Percentiles rank a stretch among this genome's conserved stretches.
Evolutionary conservation across 805 yeast species (phyloP).

Genomic region (Hanseniaspora lachancei): DNA sequence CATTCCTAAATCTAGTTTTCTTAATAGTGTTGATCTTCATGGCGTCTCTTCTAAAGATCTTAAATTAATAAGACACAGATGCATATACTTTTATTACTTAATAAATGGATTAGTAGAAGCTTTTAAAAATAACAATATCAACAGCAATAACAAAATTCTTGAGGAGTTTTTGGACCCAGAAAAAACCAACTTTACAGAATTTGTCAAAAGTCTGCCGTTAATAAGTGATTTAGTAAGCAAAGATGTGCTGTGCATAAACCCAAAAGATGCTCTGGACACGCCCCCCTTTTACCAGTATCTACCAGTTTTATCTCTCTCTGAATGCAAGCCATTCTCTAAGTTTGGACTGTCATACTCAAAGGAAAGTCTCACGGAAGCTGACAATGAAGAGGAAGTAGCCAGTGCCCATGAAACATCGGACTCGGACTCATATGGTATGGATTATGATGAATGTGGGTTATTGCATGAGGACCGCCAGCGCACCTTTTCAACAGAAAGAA

Average conservation of each 20-base stretch:
- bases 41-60: background rate
- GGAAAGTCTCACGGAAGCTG: background rate
- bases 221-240: constrained; percentile 22
- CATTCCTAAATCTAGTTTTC: background rate
- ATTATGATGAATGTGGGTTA: background rate
- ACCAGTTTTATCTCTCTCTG: constrained; percentile 20
- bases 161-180: constrained; percentile 26
- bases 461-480: background rate
- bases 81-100: constrained; percentile 25
- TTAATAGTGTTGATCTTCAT: background rate
- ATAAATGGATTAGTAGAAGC: constrained; percentile 21
- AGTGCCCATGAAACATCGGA: background rate
- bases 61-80: constrained; percentile 26
- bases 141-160: constrained; percentile 23
- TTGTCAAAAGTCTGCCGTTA: constrained; percentile 25
- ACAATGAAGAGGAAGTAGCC: background rate
- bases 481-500: background rate
- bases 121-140: constrained; percentile 18
- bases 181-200: constrained; percentile 26
- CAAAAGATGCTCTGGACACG: constrained; percentile 27
- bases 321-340: background rate
- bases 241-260: constrained; percentile 26
- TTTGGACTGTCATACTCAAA: background rate
- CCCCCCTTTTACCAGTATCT: constrained; percentile 25
- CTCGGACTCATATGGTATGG: background rate